Base-by-base conservation (phyloP, 139 green algal genomes). In the Chlorella vulgaris region DNA sequence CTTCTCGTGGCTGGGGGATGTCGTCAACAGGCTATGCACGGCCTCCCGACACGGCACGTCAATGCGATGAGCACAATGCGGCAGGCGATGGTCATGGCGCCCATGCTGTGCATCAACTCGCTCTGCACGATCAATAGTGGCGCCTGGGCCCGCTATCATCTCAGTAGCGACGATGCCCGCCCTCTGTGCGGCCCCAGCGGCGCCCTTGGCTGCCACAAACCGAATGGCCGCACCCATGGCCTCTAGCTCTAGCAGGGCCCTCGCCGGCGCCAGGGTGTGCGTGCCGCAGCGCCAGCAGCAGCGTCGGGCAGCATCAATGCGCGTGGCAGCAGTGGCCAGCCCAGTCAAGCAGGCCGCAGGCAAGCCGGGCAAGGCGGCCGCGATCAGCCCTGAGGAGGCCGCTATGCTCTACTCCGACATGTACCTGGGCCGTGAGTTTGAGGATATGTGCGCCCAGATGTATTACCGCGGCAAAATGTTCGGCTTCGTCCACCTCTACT, bases 391-490 rank as follows among this genome's bases (percentile, higher is more conserved):
- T 10, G 92, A 96, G 86, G 85, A 92, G 15, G 93, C 91, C 43
- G 94, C 93, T 81, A 88, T 91, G 28, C 70, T 98, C 42, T 98
- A 97, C 85, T 85, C 93, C 28, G 94, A 98, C 87, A 98, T 98
- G 94, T 43, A 71, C 22, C 88, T 98, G 65, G 96, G 96, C 4
- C 92, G 96, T 31, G 93, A 97, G 78, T 99, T 99, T 75, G 96
- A 99, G 89, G 96, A 99, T 76, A 98, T 98, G 94, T 99, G 96
- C 86, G 96, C 96, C 78, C 86, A 96, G 81, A 99, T 99, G 96
- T 99, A 99, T 90, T 99, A 99, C 90, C 90, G 96, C 66, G 93
- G 93, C 80, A 97, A 97, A 86, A 91, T 90, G 86, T 91, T 91
- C 85, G 95, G 96, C 42, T 99, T 99, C 80, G 96, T 99, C 35